Evolutionary conservation across 768 basidiomycete genomes (phyloP), one percentile per base, ranked within the genome.

Genomic region (Amanita rimosa): DNA sequence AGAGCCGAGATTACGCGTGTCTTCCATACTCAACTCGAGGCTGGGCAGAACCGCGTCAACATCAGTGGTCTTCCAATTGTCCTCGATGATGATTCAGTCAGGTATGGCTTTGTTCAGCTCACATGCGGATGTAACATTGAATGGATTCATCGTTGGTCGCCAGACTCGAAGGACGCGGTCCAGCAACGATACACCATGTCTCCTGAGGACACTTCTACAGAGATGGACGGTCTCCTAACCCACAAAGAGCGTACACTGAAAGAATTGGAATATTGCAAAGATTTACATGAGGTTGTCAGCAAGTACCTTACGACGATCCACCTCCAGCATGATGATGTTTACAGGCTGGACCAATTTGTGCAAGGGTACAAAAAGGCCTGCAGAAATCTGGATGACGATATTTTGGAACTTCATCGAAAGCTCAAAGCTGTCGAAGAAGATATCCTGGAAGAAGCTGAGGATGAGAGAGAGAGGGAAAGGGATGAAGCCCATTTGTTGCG

Each of bases 131-230:
- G 6, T 6, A 8, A 34, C 31, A 3, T 35, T 9, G n/a, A 4
- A n/a, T n/a, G n/a, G n/a, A n/a, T n/a, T n/a, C n/a, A n/a, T n/a
- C n/a, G n/a, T 44, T 45, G 40, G 26, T 4, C 50, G 4, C 48
- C 21, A 73, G 72, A 48, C 71, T 73, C 2, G 70, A 74, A 58
- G 72, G 72, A 6, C 55, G 63, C 16, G 70, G 71, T n/a, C 54
- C 61, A 39, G 72, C 70, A 4, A 71, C 68, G 72, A 74, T 75
- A 35, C 70, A 74, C 43, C 71, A 73, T 49, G 71, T 73, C 1
- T 63, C 65, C 13, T n/a, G n/a, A n/a, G n/a, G n/a, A 51, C 6
- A 58, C 64, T 1, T 67, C 68, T 0, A 54, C 62, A 0, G 53
- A 46, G 2, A 57, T 70, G 10, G 37, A 49, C 1, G 61, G 46